Evolutionary conservation across 345 rosid species (phyloP).

Genomic region (Lumnitzera racemosa): DNA sequence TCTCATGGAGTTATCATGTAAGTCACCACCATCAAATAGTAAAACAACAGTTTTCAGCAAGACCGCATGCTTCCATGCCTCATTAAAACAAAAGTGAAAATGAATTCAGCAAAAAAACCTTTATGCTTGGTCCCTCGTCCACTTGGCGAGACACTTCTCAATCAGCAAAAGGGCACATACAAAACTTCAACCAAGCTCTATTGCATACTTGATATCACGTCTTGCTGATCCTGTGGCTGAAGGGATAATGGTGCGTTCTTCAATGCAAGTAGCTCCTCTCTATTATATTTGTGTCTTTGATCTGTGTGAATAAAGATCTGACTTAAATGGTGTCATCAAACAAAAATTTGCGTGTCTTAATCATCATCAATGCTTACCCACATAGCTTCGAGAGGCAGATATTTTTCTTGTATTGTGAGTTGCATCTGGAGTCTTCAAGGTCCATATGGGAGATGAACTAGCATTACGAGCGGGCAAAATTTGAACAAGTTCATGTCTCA

Average conservation of each 20-base stretch:
- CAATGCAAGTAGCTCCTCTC: conserved; percentile 54
- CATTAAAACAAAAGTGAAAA: no score
- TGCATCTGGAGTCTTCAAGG: conserved; percentile 10
- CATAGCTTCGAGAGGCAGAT: conserved; percentile 25
- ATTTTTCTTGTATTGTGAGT: conserved; percentile 15
- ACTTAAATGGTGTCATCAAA: neutral
- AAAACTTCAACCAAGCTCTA: no score
- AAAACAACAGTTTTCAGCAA: no score
- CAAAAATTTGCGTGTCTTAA: neutral
- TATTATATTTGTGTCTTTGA: conserved; percentile 70
- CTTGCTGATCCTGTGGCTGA: conserved; percentile 5
- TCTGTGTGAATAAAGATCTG: conserved; percentile 22
- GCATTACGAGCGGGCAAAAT: conserved; percentile 20
- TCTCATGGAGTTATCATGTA: no score
- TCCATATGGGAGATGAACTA: conserved; percentile 19
- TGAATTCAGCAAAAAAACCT: no score
- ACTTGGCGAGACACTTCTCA: no score
- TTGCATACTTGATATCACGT: neutral
- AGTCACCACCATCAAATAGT: no score
- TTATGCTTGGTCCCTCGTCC: no score
- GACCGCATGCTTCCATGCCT: no score
- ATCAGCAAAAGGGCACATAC: no score
- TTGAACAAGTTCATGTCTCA: conserved; percentile 42
- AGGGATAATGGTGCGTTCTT: conserved; percentile 35
- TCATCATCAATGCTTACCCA: conserved; percentile 19